These are phyloP conservation scores for Aspergillus persii DNA, from an alignment of 2,329 filamentous ascomycete genomes.

Conservation along the genomic window DNA sequence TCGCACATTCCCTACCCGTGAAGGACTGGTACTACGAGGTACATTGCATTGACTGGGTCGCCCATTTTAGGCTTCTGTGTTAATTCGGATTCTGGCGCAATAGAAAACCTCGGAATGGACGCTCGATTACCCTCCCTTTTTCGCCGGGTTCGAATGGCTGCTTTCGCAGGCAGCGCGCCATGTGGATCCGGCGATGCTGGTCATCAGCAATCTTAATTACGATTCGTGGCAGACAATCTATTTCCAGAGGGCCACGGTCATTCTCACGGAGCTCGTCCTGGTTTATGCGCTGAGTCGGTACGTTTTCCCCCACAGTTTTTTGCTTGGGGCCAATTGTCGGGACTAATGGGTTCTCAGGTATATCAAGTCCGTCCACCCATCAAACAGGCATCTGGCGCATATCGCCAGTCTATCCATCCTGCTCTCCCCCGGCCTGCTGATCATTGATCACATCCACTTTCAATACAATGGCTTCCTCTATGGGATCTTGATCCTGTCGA, in stretches of 20 bases:
- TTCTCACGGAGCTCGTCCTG: slow-evolving; percentile 78
- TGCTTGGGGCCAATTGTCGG: slow-evolving; percentile 9
- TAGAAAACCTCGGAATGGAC: slow-evolving; percentile 98
- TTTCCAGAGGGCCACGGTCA: slow-evolving; percentile 88
- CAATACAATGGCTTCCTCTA: slow-evolving; percentile 99
- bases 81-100: background rate
- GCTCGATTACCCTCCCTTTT: slow-evolving; percentile 97
- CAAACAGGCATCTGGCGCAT: slow-evolving; percentile 73
- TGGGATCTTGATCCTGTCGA: slow-evolving; percentile 79
- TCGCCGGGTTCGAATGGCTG: slow-evolving; percentile 93
- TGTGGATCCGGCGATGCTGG: slow-evolving; percentile 77
- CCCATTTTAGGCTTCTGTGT: background rate
- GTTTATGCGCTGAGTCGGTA: slow-evolving; percentile 78
- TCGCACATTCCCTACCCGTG: slow-evolving; percentile 83
- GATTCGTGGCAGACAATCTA: slow-evolving; percentile 92
- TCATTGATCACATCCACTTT: slow-evolving; percentile 98
- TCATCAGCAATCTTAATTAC: slow-evolving; percentile 76
- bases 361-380: slow-evolving; percentile 65
- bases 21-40: slow-evolving; percentile 93
- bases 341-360: slow-evolving; percentile 54
- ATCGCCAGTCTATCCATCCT: slow-evolving; percentile 85
- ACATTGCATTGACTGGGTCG: slow-evolving; percentile 23
- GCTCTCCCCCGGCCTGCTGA: slow-evolving; percentile 86
- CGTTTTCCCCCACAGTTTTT: slow-evolving; percentile 17
- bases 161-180: slow-evolving; percentile 77